Percentiles rank a stretch among this genome's conserved stretches.
phyloP scores from a whole-genome alignment of 208 protist species.

The Wallacemonas sp. region DNA sequence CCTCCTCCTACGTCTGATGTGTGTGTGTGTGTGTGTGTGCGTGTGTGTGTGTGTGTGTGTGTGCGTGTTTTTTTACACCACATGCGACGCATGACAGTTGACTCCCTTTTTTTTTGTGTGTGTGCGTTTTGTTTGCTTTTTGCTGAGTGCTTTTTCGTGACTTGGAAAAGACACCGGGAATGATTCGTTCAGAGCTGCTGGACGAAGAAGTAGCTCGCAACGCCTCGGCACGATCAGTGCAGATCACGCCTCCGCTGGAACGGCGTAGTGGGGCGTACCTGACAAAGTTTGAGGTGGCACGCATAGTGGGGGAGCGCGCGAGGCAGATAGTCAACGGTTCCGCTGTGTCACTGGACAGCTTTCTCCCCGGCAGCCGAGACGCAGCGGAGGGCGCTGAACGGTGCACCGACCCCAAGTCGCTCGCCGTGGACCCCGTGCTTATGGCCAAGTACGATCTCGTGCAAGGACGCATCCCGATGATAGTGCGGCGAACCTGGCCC shows the following conservation, averaged over 20 bases:
- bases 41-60: too few species aligned
- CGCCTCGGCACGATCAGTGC: conserved; percentile 14
- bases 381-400: conserved; percentile 59
- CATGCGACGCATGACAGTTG: not conserved
- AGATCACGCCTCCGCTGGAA: conserved; percentile 64
- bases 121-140: not conserved
- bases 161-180: conserved; percentile 3
- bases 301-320: conserved; percentile 79
- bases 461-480: conserved; percentile 68
- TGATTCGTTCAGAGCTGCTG: conserved; percentile 68
- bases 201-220: conserved; percentile 45
- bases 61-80: not conserved
- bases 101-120: conserved; percentile 3
- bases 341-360: conserved; percentile 20
- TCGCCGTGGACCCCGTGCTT: conserved; percentile 78
- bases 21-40: too few species aligned
- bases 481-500: conserved; percentile 84
- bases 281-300: conserved; percentile 84
- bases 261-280: conserved; percentile 70
- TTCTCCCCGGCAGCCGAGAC: conserved; percentile 30
- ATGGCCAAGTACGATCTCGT: conserved; percentile 86
- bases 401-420: conserved; percentile 62
- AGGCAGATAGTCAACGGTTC: conserved; percentile 74
- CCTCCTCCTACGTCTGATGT: too few species aligned
- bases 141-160: not conserved